Conservation (phyloP, 805 yeast species). For the Ogataea haglerorum region DNA sequence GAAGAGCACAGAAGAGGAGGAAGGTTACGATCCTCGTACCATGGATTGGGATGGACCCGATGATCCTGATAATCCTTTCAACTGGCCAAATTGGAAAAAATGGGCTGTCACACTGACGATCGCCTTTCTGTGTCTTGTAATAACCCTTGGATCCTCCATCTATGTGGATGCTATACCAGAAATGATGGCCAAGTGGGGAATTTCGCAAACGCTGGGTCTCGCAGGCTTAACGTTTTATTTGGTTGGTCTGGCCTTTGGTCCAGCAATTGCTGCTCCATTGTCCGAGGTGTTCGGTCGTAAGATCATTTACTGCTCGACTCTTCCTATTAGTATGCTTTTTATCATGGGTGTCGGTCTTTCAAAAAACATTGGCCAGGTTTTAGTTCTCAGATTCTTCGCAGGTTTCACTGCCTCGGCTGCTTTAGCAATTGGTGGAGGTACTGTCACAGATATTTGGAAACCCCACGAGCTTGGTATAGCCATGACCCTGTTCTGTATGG, state of each 20-base stretch:
- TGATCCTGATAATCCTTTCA: constrained; percentile 63
- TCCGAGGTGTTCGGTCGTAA: constrained; percentile 69
- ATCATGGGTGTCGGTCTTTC: constrained; percentile 73
- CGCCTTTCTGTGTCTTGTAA: constrained; percentile 62
- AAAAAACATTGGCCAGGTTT: constrained; percentile 53
- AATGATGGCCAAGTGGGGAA: constrained; percentile 44
- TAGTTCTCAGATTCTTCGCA: constrained; percentile 69
- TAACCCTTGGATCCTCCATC: constrained; percentile 72
- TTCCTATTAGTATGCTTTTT: constrained; percentile 67
- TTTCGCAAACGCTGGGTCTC: constrained; percentile 57
- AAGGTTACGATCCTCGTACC: constrained; percentile 36
- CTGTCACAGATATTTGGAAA: constrained; percentile 73
- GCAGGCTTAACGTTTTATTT: constrained; percentile 69
- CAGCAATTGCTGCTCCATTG: constrained; percentile 67
- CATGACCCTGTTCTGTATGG: constrained; percentile 73
- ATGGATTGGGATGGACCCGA: constrained; percentile 60
- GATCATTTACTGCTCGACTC: constrained; percentile 53
- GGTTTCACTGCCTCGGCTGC: constrained; percentile 82
- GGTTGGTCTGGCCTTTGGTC: constrained; percentile 69
- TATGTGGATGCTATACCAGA: constrained; percentile 64
- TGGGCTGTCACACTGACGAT: constrained; percentile 66
- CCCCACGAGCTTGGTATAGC: constrained; percentile 65
- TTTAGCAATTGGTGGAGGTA: constrained; percentile 81
- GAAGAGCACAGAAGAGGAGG: constrained; percentile 3
- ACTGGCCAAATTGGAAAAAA: constrained; percentile 62